Evolutionary conservation across 306 rosid genomes (phyloP), one percentile per base, ranked within the genome.

Genomic region (Trifolium fragiferum): DNA sequence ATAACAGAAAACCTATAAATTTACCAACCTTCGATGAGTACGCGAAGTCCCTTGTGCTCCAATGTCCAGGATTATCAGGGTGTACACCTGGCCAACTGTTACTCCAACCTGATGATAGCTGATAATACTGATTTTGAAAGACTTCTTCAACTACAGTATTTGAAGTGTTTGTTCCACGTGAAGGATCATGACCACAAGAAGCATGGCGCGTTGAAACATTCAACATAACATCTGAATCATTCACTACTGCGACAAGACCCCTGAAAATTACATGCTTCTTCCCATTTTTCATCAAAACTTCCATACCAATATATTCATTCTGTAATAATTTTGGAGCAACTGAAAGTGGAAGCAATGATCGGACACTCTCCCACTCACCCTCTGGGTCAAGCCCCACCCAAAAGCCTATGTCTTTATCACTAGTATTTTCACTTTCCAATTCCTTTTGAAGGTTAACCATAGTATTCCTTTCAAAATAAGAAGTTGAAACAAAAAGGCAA

Each of bases 191-290:
- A 32, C 84, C 87, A 78, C 51, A 80, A 72, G 97, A 87, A 51
- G 80, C 83, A 61, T 66, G 85, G 19, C 89, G 81, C 9, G 90
- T 78, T 11, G 84, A 85, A 78, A 92, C 73, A 78, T 82, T 87
- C 83, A 94, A 78, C 37, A 66, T 70, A 73, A 90, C 74, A 86
- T 92, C 89, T 30, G 97, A 87, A 74, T 94, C 99, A 84, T 94
- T 94, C 74, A 89, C 87, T 27, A 91, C 85, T 18, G 89, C 90
- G 38, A 88, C 90, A 75, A 92, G 97, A 85, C 99, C 88, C 80
- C 99, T 86, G 81, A 94, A 87, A 70, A 89, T 83, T 47, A 80
- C 99, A 86, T 94, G 93, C 63, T 94, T 94, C 89, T 86, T 94
- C 75, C 99, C 96, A 85, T 92, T 92, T 85, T 84, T 94, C 94